Evolutionary conservation across 2,329 filamentous ascomycete genomes (phyloP), one percentile per base, ranked within the genome.

Genomic region (Verruconis gallopava): DNA sequence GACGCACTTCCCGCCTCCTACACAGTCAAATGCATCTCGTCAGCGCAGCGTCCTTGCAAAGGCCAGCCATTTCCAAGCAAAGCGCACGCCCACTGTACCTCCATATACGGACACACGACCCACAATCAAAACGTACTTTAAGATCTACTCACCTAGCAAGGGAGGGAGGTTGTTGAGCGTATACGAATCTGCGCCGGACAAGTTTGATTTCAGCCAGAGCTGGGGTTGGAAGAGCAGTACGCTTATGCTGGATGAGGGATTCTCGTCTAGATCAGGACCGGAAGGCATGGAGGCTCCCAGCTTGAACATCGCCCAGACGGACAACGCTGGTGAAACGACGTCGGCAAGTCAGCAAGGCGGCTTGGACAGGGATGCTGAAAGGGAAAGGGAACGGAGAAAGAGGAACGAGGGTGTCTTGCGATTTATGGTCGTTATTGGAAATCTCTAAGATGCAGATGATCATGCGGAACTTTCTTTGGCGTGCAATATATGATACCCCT

Each of bases 141-240:
- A 75, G 52, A 75, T 76, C 40, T 76, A 74, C 55, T 67, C 62
- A n/a, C 72, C 72, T 0, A 68, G 63, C 17, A 72, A 73, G 48
- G 72, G 70, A n/a, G 72, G 72, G 3, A 57, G 72, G 12, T 68
- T 75, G 62, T 53, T 76, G 25, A 71, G 65, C 40, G 71, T 75
- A n/a, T 75, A 75, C 48, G 71, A 74, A 48, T 68, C 63, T 36
- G 71, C 71, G 3, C 72, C 72, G 1, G 72, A 75, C 49, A 64
- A 63, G 43, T 76, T 76, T 54, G 74, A 75, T 50, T 75, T 75
- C 52, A 69, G 66, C 37, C 72, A 76, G 56, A 72, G 67, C 47
- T 75, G 72, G 72, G 72, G 72, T 1, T 75, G 72, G 72, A 75
- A 73, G 62, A 73, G 69, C 47, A 70, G 65, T 50, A 73, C 69